phyloP scores from a whole-genome alignment of 768 basidiomycete species.

The Trametes elegans region DNA sequence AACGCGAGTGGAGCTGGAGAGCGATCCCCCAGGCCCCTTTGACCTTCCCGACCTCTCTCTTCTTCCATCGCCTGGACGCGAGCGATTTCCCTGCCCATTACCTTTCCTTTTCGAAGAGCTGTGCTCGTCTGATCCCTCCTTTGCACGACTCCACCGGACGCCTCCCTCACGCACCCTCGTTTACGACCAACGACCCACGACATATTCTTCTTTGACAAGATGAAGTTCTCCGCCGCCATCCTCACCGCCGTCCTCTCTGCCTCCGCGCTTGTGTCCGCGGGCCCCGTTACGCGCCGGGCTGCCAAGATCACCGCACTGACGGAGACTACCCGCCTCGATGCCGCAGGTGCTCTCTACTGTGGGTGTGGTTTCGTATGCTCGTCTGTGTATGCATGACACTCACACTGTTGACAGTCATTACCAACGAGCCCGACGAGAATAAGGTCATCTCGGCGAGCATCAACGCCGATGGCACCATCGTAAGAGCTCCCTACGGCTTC shows the following conservation, averaged over 20 bases:
- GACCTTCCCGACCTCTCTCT: background rate
- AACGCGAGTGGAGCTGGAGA: background rate
- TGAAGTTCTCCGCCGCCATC: conserved; percentile 22
- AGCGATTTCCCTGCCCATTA: conserved; percentile 17
- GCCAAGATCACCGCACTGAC: conserved; percentile 10
- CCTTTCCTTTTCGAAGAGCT: conserved; percentile 8
- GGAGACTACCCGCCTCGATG: conserved; percentile 7
- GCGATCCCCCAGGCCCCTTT: background rate
- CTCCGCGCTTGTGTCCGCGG: conserved; percentile 15
- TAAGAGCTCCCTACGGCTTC: conserved; percentile 16
- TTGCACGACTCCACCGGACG: background rate
- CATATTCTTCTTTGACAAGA: too few species aligned
- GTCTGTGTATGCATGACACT: background rate
- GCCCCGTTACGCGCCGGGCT: conserved; percentile 13
- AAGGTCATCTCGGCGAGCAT: conserved; percentile 43
- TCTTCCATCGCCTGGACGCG: conserved; percentile 19
- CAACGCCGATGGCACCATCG: conserved; percentile 41
- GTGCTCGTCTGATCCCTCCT: too few species aligned
- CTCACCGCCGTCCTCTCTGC: conserved; percentile 11
- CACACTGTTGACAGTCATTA: conserved; percentile 40
- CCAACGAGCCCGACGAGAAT: conserved; percentile 47
- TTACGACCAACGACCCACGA: conserved; percentile 6
- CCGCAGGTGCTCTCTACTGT: conserved; percentile 28
- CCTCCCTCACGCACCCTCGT: background rate
- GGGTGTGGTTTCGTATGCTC: background rate